Evolutionary conservation across 2,329 filamentous ascomycete genomes (phyloP).

Genomic region (Fusarium fujikuroi): DNA sequence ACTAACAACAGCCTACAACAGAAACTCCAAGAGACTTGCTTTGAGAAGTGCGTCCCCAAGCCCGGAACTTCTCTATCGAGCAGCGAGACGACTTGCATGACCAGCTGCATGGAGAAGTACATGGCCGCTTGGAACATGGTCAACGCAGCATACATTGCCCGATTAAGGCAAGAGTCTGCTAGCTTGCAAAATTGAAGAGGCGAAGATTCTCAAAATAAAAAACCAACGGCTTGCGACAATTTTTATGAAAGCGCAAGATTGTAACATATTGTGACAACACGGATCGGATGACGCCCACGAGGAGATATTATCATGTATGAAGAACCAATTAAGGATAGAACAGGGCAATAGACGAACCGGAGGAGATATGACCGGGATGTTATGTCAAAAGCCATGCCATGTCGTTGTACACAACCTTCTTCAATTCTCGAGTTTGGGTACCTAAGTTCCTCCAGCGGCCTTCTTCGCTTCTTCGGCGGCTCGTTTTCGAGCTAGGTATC

Average conservation of each 20-base stretch:
- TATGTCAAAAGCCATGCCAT: constrained; percentile 31
- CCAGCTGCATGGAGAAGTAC: constrained; percentile 86
- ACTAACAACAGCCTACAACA: constrained; percentile 47
- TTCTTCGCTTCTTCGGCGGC: constrained; percentile 75
- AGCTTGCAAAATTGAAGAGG: not conserved
- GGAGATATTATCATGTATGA: constrained; percentile 17
- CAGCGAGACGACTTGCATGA: constrained; percentile 77
- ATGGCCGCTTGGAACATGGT: constrained; percentile 82
- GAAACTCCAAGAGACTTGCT: constrained; percentile 87
- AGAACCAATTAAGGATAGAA: constrained; percentile 27
- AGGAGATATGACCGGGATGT: constrained; percentile 24
- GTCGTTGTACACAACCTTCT: constrained; percentile 24
- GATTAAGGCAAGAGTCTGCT: constrained; percentile 67
- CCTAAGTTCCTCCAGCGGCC: constrained; percentile 45
- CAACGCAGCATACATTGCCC: constrained; percentile 73
- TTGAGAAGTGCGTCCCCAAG: constrained; percentile 78
- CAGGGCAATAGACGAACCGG: constrained; percentile 32
- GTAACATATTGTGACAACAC: constrained; percentile 45
- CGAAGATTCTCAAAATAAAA: not conserved
- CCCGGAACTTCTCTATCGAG: constrained; percentile 74
- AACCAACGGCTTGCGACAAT: constrained; percentile 11
- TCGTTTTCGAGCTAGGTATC: constrained; percentile 80
- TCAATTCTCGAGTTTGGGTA: constrained; percentile 41
- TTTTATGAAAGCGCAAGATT: constrained; percentile 23
- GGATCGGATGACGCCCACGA: not conserved